Evolutionary conservation across 306 rosid species (phyloP), one percentile per base, ranked within the genome.

Genomic region (Cucumis hystrix): DNA sequence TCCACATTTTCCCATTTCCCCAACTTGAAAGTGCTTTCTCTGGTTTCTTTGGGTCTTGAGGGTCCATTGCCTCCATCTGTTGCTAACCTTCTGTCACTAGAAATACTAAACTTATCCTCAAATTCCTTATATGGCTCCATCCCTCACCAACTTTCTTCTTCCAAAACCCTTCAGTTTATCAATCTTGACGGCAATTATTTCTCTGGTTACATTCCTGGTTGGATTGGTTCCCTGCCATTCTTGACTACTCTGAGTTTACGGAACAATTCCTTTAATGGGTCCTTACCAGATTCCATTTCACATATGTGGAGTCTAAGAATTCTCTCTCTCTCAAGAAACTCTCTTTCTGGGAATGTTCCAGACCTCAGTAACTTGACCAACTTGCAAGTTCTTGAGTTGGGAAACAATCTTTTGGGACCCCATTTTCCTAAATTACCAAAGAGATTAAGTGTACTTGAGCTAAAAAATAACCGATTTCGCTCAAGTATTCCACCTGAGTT

Each of bases 71-170:
- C 99, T 76, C 79, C 81, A 67, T 83, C 55, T 75, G 75, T 92
- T 74, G 78, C 75, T 28, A 70, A 77, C 10, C 47, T 92, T 52
- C 68, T 86, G 68, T 95, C 96, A 17, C 80, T 95, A 45, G 98
- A 95, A 82, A 95, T 92, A 76, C 89, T 95, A 12, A 90, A 95
- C 82, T 81, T 90, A 40, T 89, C 89, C 81, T 82, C 91, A 65
- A 95, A 95, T 72, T 62, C 85, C 84, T 86, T 95, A 77, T 75
- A 28, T 85, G 97, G 97, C 10, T 70, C 62, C 33, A 83, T 92
- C 17, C 97, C 99, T 16, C 16, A 35, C 17, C 82, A 89, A 0
- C 76, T 95, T 87, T 87, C 96, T 41, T 45, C 75, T 65, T 78
- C 89, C 78, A 86, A 64, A 76, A 89, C 77, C 84, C 89, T 95